phyloP scores from a whole-genome alignment of 2,329 filamentous ascomycete species.

The Colletotrichum sp. region DNA sequence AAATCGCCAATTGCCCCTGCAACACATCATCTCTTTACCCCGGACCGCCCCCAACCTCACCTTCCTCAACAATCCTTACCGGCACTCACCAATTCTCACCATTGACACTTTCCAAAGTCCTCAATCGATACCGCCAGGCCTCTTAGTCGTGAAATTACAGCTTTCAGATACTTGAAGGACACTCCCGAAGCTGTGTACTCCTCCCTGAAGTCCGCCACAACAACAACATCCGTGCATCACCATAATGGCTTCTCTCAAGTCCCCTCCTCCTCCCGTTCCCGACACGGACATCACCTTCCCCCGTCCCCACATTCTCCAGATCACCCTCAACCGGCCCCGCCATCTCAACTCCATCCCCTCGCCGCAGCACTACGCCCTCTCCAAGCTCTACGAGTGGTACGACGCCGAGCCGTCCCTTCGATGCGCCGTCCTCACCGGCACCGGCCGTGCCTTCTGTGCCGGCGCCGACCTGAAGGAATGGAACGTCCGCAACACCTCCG shows the following conservation, averaged over 20 bases:
- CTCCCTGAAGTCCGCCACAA: not conserved
- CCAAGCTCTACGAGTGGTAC: slow-evolving; percentile 56
- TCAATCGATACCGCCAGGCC: not conserved
- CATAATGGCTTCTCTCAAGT: not conserved
- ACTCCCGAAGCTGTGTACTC: not conserved
- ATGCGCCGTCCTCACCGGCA: slow-evolving; percentile 68
- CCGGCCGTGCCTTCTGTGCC: slow-evolving; percentile 69
- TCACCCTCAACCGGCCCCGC: slow-evolving; percentile 63
- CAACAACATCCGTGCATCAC: not conserved
- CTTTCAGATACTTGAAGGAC: not conserved
- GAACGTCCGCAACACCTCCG: slow-evolving; percentile 45
- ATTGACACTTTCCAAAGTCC: not conserved
- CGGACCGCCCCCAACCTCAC: not conserved
- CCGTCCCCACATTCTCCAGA: slow-evolving; percentile 57
- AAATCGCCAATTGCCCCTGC: not conserved
- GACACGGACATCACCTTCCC: slow-evolving; percentile 51
- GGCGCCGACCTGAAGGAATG: slow-evolving; percentile 74
- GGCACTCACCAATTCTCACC: not conserved
- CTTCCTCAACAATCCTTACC: not conserved
- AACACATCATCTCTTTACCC: not conserved
- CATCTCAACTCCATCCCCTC: slow-evolving; percentile 63
- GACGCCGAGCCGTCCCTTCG: slow-evolving; percentile 66
- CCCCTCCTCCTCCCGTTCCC: slow-evolving; percentile 1
- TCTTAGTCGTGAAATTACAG: not conserved
- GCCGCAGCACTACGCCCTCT: slow-evolving; percentile 53